Percentiles rank a stretch among this genome's conserved stretches.
phyloP scores from a whole-genome alignment of 768 basidiomycete species.

The Suillus occidentalis region DNA sequence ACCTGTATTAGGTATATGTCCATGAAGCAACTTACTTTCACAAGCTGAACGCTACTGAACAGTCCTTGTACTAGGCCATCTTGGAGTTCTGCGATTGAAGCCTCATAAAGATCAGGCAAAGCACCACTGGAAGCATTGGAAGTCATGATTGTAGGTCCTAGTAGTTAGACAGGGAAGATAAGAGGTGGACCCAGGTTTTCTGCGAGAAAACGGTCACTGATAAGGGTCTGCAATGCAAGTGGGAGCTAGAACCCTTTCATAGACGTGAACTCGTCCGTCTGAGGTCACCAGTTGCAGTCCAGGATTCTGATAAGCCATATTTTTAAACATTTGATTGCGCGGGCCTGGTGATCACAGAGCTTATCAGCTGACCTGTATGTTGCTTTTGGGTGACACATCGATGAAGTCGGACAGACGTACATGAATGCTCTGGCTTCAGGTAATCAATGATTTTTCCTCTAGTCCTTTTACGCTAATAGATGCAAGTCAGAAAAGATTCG shows the following conservation, averaged over 20 bases:
- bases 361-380: background rate
- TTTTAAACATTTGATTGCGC: background rate
- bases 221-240: background rate
- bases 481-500: background rate
- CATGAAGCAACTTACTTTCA: slow-evolving; percentile 22
- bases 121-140: background rate
- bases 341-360: background rate
- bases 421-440: background rate
- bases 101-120: slow-evolving; percentile 39
- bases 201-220: background rate
- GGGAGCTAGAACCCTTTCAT: background rate
- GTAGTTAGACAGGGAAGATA: background rate
- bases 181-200: background rate
- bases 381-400: background rate
- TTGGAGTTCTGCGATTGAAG: slow-evolving; percentile 35
- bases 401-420: background rate
- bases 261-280: background rate
- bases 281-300: background rate
- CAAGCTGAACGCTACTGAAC: slow-evolving; percentile 39
- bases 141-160: background rate
- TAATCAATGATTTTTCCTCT: background rate
- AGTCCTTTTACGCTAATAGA: background rate
- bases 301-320: background rate
- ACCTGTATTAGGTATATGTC: background rate
- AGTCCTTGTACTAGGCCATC: slow-evolving; percentile 27